These are phyloP conservation scores for Floccularia luteovirens DNA, from an alignment of 768 basidiomycete species.

Conservation along the genomic window DNA sequence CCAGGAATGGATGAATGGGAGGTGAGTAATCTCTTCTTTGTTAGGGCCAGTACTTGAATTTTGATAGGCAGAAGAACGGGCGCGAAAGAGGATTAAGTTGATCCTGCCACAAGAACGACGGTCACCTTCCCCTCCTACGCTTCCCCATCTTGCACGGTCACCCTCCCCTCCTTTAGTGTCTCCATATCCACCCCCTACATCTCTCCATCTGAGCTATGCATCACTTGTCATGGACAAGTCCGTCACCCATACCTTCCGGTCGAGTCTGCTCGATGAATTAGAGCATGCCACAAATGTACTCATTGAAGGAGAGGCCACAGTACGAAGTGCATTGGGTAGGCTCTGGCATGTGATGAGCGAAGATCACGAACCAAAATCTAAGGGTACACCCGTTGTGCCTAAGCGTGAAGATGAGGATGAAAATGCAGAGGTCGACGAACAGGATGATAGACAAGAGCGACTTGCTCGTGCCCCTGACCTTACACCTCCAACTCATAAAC, in stretches of 20 bases:
- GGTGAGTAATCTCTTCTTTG: slow-evolving; percentile 31
- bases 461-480: slow-evolving; percentile 60
- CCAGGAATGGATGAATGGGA: slow-evolving; percentile 84
- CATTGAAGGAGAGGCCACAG: slow-evolving; percentile 72
- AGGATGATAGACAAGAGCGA: slow-evolving; percentile 30
- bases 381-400: slow-evolving; percentile 39
- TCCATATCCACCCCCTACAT: slow-evolving; percentile 63
- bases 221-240: slow-evolving; percentile 85
- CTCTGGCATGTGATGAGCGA: slow-evolving; percentile 80
- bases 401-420: slow-evolving; percentile 68
- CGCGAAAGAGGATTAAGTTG: slow-evolving; percentile 70
- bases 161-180: slow-evolving; percentile 70
- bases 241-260: slow-evolving; percentile 79
- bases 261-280: slow-evolving; percentile 68
- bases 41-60: slow-evolving; percentile 6
- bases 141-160: slow-evolving; percentile 72
- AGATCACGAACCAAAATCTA: slow-evolving; percentile 37
- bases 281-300: slow-evolving; percentile 78
- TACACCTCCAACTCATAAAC: slow-evolving; percentile 55
- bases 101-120: slow-evolving; percentile 55
- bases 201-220: slow-evolving; percentile 68
- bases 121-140: slow-evolving; percentile 62
- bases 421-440: slow-evolving; percentile 42
- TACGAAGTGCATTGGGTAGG: slow-evolving; percentile 69
- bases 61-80: slow-evolving; percentile 69